These are phyloP conservation scores for Paramecium caudatum DNA, from an alignment of 73 alveolate genomes.

Conservation along the genomic window DNA sequence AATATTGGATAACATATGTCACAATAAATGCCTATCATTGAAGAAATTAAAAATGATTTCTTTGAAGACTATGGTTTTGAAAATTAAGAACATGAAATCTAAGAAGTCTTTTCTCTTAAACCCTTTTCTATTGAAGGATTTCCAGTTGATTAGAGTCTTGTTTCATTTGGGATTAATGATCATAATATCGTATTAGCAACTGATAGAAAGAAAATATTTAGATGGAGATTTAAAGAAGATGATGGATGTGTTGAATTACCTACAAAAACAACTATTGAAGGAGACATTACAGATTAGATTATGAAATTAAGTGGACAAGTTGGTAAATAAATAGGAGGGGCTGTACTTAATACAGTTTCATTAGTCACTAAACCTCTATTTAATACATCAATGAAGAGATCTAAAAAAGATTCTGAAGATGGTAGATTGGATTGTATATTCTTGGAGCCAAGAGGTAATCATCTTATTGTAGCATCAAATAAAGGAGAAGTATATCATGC, in stretches of 20 bases:
- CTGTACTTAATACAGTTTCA: neutral
- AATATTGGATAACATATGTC: slow-evolving; percentile 39
- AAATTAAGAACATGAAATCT: neutral
- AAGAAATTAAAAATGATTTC: neutral
- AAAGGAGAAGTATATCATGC: slow-evolving; percentile 16
- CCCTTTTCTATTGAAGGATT: neutral
- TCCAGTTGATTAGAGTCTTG: slow-evolving; percentile 1
- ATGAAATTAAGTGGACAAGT: slow-evolving; percentile 30
- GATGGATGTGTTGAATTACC: neutral
- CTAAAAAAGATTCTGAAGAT: neutral
- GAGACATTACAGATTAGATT: neutral
- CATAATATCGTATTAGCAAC: slow-evolving; percentile 17
- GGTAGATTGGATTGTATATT: neutral
- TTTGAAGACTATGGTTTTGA: neutral
- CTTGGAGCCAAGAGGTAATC: slow-evolving; percentile 35
- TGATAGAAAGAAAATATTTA: neutral
- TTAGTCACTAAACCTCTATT: neutral
- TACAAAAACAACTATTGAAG: neutral
- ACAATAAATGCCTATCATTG: neutral
- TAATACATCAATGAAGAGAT: neutral
- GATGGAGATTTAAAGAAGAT: slow-evolving; percentile 10
- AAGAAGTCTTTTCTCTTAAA: neutral
- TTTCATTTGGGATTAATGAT: slow-evolving; percentile 22
- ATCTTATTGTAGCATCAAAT: neutral
- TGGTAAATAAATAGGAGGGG: slow-evolving; percentile 24